Conservation (phyloP, 2,329 filamentous ascomycete species). For the Monosporascus sp. region DNA sequence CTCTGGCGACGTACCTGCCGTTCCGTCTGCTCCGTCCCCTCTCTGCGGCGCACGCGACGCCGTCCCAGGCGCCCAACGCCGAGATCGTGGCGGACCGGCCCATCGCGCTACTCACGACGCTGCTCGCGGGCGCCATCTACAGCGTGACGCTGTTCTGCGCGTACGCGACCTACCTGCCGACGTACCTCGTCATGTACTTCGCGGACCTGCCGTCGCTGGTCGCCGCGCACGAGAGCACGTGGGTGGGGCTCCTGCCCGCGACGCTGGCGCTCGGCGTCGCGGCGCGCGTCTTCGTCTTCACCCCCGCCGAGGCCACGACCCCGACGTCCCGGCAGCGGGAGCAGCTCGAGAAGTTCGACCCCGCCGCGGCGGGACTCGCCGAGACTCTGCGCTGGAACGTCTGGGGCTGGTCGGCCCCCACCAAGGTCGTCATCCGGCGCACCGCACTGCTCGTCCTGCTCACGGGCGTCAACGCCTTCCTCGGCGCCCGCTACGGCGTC, state of each 20-base stretch:
- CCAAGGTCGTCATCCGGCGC: slow-evolving; percentile 59
- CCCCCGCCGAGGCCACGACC: slow-evolving; percentile 54
- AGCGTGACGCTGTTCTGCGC: slow-evolving; percentile 65
- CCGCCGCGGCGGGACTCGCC: slow-evolving; percentile 56
- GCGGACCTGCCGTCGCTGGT: slow-evolving; percentile 63
- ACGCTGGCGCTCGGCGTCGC: slow-evolving; percentile 60
- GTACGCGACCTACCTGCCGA: slow-evolving; percentile 65
- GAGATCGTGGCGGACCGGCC: slow-evolving; percentile 59
- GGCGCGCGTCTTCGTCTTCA: slow-evolving; percentile 73
- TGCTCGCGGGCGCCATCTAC: slow-evolving; percentile 70
- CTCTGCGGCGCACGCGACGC: slow-evolving; percentile 57
- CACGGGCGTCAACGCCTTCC: slow-evolving; percentile 53
- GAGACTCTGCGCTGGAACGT: slow-evolving; percentile 70
- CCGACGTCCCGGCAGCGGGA: slow-evolving; percentile 42
- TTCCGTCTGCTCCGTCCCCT: slow-evolving; percentile 69
- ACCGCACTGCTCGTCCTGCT: slow-evolving; percentile 55
- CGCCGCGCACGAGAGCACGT: slow-evolving; percentile 59
- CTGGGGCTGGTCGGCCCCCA: slow-evolving; percentile 61
- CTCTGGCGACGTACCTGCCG: slow-evolving; percentile 64
- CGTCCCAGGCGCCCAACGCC: slow-evolving; percentile 50
- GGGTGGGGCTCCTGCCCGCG: slow-evolving; percentile 55
- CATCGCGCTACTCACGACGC: slow-evolving; percentile 59
- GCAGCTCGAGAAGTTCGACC: slow-evolving; percentile 51
- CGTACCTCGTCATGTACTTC: slow-evolving; percentile 71
- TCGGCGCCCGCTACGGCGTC: slow-evolving; percentile 63